A percentile compares a stretch with the other conserved stretches of the same genome.
phyloP scores from a whole-genome alignment of 192 early-diverging fungal species.

The Phycomyces nitens region DNA sequence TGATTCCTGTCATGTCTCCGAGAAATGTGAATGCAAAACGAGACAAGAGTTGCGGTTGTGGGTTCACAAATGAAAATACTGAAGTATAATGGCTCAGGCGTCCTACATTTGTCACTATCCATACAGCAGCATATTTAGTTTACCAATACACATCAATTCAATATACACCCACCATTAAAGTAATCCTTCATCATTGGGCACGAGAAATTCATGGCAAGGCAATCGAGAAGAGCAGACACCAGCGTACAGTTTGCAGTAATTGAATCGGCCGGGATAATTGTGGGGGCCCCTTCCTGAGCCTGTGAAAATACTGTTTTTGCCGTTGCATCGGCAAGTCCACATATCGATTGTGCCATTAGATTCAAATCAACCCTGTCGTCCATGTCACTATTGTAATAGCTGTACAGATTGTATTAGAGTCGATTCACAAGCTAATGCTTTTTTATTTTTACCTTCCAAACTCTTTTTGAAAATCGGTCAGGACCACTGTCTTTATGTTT shows the following conservation, averaged over 20 bases:
- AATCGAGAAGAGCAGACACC: constrained; percentile 51
- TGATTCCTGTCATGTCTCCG: constrained; percentile 33
- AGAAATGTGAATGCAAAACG: constrained; percentile 49
- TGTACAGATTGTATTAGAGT: constrained; percentile 15
- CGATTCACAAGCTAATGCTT: neutral
- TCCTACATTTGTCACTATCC: constrained; percentile 15
- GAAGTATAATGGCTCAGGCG: constrained; percentile 46
- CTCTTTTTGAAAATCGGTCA: constrained; percentile 56
- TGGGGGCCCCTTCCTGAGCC: constrained; percentile 37
- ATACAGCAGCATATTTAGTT: neutral
- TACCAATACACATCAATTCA: neutral
- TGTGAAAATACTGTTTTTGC: constrained; percentile 52
- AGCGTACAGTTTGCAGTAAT: constrained; percentile 53
- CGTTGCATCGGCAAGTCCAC: constrained; percentile 57
- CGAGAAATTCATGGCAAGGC: constrained; percentile 63
- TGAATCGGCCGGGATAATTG: constrained; percentile 12
- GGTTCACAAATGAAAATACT: constrained; percentile 38
- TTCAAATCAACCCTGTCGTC: constrained; percentile 50
- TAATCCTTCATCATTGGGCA: constrained; percentile 51
- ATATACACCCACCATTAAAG: constrained; percentile 38
- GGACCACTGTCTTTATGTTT: constrained; percentile 59
- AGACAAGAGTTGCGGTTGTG: constrained; percentile 33
- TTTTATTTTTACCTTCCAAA: constrained; percentile 46
- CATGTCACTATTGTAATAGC: constrained; percentile 61
- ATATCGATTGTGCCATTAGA: constrained; percentile 44